phyloP scores from a whole-genome alignment of 2,329 filamentous ascomycete species.

The Arthrinium puccinioides region DNA sequence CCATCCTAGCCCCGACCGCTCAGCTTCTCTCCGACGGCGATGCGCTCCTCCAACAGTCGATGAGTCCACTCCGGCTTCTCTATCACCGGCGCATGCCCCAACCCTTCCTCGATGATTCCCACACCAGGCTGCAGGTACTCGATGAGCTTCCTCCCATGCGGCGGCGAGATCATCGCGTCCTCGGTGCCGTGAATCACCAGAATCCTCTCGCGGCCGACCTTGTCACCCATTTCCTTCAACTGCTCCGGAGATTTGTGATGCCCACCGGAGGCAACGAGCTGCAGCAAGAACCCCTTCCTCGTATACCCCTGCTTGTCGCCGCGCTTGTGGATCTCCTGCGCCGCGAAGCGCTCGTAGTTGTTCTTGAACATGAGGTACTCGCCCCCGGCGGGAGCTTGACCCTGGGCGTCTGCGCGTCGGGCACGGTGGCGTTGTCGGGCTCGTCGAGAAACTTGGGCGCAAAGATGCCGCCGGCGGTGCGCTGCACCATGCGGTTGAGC shows the following conservation, averaged over 20 bases:
- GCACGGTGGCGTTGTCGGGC: slow-evolving; percentile 52
- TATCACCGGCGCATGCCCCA: slow-evolving; percentile 68
- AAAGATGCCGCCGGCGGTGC: slow-evolving; percentile 62
- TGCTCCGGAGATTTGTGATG: slow-evolving; percentile 68
- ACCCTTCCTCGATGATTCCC: slow-evolving; percentile 57
- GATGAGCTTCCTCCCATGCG: slow-evolving; percentile 63
- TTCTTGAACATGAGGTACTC: slow-evolving; percentile 54
- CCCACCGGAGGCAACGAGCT: slow-evolving; percentile 72
- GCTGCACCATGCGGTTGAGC: slow-evolving; percentile 57
- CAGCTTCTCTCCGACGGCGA: slow-evolving; percentile 45
- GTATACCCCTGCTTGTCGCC: slow-evolving; percentile 53
- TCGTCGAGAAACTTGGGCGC: slow-evolving; percentile 51
- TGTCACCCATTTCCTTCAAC: slow-evolving; percentile 57
- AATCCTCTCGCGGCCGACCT: slow-evolving; percentile 66
- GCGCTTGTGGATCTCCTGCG: slow-evolving; percentile 70
- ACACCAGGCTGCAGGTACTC: slow-evolving; percentile 55
- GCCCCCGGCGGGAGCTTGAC: slow-evolving; percentile 19
- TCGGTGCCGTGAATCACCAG: slow-evolving; percentile 67
- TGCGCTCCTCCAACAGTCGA: slow-evolving; percentile 47
- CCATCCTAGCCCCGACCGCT: slow-evolving; percentile 15
- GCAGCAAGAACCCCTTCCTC: slow-evolving; percentile 62
- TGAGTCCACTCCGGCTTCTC: slow-evolving; percentile 68
- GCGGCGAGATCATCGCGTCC: slow-evolving; percentile 72
- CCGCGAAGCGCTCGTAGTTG: slow-evolving; percentile 77
- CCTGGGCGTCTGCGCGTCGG: slow-evolving; percentile 32